phyloP scores from a whole-genome alignment of 2,329 filamentous ascomycete genomes.

The Scedosporium apiospermum region DNA sequence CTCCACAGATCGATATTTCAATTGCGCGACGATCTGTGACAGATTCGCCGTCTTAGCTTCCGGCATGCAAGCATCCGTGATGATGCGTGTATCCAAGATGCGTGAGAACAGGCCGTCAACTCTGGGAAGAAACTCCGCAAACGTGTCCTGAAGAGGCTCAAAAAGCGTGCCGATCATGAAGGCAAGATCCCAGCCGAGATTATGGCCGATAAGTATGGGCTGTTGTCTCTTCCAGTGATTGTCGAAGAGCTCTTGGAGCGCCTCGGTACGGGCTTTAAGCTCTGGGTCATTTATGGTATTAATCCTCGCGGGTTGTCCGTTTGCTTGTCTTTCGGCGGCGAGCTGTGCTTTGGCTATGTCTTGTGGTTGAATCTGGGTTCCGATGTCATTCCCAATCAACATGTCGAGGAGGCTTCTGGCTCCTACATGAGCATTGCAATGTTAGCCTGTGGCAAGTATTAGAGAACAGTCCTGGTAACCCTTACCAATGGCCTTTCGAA shows the following conservation, averaged over 20 bases:
- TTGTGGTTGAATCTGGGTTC: neutral
- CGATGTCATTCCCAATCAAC: neutral
- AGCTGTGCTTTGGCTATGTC: neutral
- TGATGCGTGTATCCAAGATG: slow-evolving; percentile 52
- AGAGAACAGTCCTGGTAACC: neutral
- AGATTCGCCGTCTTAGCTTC: slow-evolving; percentile 23
- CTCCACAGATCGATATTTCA: neutral
- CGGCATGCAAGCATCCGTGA: slow-evolving; percentile 31
- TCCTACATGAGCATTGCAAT: neutral
- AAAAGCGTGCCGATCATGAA: slow-evolving; percentile 57
- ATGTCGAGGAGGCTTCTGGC: neutral
- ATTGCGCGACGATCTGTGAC: slow-evolving; percentile 26
- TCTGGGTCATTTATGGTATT: neutral
- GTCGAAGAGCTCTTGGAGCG: neutral
- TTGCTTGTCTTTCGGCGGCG: slow-evolving; percentile 9
- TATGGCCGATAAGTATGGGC: slow-evolving; percentile 49
- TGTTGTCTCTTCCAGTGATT: neutral
- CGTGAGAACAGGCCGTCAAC: slow-evolving; percentile 37
- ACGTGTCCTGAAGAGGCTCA: slow-evolving; percentile 40
- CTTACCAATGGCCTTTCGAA: neutral
- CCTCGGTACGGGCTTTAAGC: neutral
- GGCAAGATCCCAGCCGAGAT: slow-evolving; percentile 53
- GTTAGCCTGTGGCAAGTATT: neutral
- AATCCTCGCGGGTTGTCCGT: slow-evolving; percentile 6
- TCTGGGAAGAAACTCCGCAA: slow-evolving; percentile 40